phyloP scores from a whole-genome alignment of 1,139 yeast genomes.

The Meyerozyma elateridarum region DNA sequence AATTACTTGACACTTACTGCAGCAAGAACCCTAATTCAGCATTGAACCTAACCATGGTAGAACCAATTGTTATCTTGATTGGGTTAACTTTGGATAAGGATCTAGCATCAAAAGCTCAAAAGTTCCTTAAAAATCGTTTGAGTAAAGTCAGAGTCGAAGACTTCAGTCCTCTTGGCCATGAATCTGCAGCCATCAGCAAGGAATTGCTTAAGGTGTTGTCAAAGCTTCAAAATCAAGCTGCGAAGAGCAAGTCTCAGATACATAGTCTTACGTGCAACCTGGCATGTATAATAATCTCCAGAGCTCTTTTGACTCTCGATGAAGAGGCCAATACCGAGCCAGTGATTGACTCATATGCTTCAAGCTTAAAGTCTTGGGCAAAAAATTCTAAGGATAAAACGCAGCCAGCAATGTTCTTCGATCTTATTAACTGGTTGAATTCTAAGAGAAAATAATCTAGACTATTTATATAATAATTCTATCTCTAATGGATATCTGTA shows the following conservation, averaged over 20 bases:
- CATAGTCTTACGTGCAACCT: conserved; percentile 57
- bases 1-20: conserved; percentile 62
- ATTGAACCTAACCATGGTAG: conserved; percentile 41
- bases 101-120: conserved; percentile 72
- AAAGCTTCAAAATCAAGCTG: conserved; percentile 36
- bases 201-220: conserved; percentile 22
- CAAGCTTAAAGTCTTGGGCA: conserved; percentile 61
- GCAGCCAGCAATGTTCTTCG: conserved; percentile 63
- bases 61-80: conserved; percentile 59
- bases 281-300: conserved; percentile 57
- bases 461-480: no score
- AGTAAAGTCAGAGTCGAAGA: conserved; percentile 44
- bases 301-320: conserved; percentile 38
- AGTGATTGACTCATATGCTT: conserved; percentile 54
- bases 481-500: no score
- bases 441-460: conserved; percentile 26
- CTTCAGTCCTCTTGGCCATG: conserved; percentile 16
- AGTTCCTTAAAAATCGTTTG: conserved; percentile 59
- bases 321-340: conserved; percentile 27
- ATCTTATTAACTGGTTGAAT: conserved; percentile 75
- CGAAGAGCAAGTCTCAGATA: conserved; percentile 40
- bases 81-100: conserved; percentile 63
- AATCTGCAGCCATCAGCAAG: conserved; percentile 14
- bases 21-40: conserved; percentile 42
- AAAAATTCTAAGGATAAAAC: conserved; percentile 41